Conservation (phyloP, 495 filamentous ascomycete species). For the Daldinia grandis region DNA sequence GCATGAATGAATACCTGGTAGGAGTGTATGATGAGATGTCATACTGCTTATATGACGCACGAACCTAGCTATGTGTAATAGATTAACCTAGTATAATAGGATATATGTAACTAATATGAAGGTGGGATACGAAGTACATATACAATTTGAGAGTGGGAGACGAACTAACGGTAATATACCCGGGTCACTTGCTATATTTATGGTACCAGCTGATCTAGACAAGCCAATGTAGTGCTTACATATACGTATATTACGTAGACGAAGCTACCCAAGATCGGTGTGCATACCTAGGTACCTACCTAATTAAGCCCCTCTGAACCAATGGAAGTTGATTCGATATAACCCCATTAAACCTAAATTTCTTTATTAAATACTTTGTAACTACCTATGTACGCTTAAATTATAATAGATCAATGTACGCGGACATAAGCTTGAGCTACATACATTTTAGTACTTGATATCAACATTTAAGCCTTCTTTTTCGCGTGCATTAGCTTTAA, state of each 20-base stretch:
- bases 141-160: neutral
- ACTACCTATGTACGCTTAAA: too few relatives aligned
- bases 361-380: neutral
- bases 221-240: neutral
- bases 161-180: neutral
- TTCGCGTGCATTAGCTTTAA: conserved; percentile 1
- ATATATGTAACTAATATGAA: neutral
- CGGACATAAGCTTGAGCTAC: too few relatives aligned
- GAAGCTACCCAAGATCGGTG: neutral
- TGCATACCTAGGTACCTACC: neutral
- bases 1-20: neutral
- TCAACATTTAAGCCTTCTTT: neutral
- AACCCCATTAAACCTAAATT: neutral
- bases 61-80: neutral
- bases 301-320: neutral
- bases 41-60: neutral
- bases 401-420: neutral
- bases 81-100: neutral
- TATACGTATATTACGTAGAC: neutral
- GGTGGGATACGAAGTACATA: neutral
- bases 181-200: neutral
- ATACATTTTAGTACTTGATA: neutral
- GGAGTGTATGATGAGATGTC: neutral
- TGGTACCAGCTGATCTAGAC: conserved; percentile 8
- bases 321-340: neutral